Evolutionary conservation across 176 grass and related monocot genomes (phyloP).

Genomic region (Aegilops speltoides): DNA sequence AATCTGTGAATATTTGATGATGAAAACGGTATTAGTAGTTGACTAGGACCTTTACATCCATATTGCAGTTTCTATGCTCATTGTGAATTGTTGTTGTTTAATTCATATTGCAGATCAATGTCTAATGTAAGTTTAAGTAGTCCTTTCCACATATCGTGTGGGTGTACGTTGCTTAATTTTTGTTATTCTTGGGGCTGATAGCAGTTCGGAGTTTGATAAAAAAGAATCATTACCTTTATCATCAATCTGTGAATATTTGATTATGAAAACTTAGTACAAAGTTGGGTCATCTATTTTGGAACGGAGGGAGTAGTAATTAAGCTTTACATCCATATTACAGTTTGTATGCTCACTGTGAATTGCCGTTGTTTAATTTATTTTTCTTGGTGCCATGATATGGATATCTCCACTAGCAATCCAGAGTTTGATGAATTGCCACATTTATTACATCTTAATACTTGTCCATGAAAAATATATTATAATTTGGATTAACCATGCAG

Average conservation of each 20-base stretch:
- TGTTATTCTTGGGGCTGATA: not conserved
- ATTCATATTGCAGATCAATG: no score
- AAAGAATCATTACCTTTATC: not conserved
- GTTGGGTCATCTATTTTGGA: no score
- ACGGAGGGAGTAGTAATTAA: no score
- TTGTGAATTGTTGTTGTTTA: no score
- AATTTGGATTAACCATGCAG: conserved; percentile 39
- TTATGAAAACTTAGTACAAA: not conserved
- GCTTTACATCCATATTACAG: not conserved
- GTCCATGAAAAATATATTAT: not conserved
- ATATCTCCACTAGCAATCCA: not conserved
- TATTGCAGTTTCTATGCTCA: no score
- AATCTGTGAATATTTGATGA: not conserved
- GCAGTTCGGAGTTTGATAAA: not conserved
- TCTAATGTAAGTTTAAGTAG: no score
- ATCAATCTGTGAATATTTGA: not conserved
- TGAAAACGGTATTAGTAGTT: not conserved
- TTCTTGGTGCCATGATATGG: not conserved
- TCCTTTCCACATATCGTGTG: no score
- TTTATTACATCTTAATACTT: conserved; percentile 15
- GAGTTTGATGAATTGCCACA: not conserved
- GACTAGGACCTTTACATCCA: no score
- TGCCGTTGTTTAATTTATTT: not conserved
- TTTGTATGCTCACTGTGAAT: not conserved
- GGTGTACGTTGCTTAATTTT: no score